Conservation (phyloP, 2,329 filamentous ascomycete species). For the Stenocarpella maydis region DNA sequence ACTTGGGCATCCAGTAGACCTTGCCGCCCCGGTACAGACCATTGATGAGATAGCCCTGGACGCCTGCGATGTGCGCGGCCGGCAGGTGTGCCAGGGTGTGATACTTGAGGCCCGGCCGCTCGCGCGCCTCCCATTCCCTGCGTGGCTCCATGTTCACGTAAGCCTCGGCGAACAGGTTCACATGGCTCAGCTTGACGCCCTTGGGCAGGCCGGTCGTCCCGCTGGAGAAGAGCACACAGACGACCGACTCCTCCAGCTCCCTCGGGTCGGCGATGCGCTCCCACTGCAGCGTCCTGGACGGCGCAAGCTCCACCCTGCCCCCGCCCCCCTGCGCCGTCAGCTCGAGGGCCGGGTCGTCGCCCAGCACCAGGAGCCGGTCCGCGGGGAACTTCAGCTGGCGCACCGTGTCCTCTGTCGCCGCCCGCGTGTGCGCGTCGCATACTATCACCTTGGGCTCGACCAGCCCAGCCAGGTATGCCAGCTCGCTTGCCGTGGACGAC, state of each 20-base stretch:
- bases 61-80: conserved; percentile 55
- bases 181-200: conserved; percentile 55
- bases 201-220: conserved; percentile 60
- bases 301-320: conserved; percentile 45
- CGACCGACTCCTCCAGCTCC: conserved; percentile 50
- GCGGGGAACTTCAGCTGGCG: conserved; percentile 2
- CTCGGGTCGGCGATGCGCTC: conserved; percentile 57
- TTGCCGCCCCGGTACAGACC: conserved; percentile 52
- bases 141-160: conserved; percentile 43
- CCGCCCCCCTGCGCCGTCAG: conserved; percentile 43
- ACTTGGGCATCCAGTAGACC: conserved; percentile 70
- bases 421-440: conserved; percentile 57
- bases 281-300: conserved; percentile 57
- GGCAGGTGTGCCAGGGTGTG: conserved; percentile 54
- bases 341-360: conserved; percentile 30
- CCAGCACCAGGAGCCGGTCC: conserved; percentile 41
- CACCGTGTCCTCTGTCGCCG: conserved; percentile 46
- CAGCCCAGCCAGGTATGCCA: conserved; percentile 55
- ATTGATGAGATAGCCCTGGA: conserved; percentile 54
- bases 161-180: conserved; percentile 52
- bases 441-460: conserved; percentile 50
- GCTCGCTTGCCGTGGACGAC: conserved; percentile 57
- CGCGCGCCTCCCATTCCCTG: conserved; percentile 42
- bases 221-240: conserved; percentile 57
- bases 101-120: conserved; percentile 42